Base-by-base conservation (phyloP, 2,329 filamentous ascomycete genomes). In the Penicillium nordicum region DNA sequence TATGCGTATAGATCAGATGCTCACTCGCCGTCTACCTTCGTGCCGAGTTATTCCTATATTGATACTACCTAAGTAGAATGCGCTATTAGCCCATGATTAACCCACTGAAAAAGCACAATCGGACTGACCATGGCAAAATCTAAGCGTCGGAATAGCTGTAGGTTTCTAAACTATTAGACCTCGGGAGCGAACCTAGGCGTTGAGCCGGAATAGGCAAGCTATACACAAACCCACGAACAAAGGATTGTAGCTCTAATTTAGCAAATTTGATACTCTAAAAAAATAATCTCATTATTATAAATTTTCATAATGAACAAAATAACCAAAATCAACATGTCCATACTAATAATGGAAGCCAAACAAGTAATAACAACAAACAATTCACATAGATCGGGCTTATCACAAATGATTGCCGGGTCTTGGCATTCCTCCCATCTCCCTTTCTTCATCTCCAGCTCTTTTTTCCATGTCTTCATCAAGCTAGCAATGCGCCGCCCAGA, bases 381-480 rank as follows among this genome's bases (percentile, higher is more conserved):
- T 5, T 9, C 12, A 48, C n/a, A 29, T 46, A 32, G 54, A 43
- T 47, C 21, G 8, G 34, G 36, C 58, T 58, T 60, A 57, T 57
- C 58, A 49, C 27, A 32, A 44, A 5, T 34, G 44, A 48, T 41
- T 40, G 23, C 23, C 32, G 27, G 25, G 50, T 57, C 50, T 45
- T 52, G 45, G 47, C 49, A 43, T 23, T 43, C 23, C 50, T 38
- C 36, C 36, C 45, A 60, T 57, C 55, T 48, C 46, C 53, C 38
- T 43, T 57, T 59, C 46, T 46, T 23, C 38, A 47, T 44, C 37
- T 40, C 54, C 54, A 50, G 41, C 57, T 52, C 34, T 32, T 46
- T 46, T 54, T 56, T 53, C 57, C 56, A 70, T 69, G 67, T 55
- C 61, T 62, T 58, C 61, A 55, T 58, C 60, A 62, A 55, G 63